These are phyloP conservation scores for Fagus sylvatica DNA, from an alignment of 306 rosid genomes.

Conservation along the genomic window DNA sequence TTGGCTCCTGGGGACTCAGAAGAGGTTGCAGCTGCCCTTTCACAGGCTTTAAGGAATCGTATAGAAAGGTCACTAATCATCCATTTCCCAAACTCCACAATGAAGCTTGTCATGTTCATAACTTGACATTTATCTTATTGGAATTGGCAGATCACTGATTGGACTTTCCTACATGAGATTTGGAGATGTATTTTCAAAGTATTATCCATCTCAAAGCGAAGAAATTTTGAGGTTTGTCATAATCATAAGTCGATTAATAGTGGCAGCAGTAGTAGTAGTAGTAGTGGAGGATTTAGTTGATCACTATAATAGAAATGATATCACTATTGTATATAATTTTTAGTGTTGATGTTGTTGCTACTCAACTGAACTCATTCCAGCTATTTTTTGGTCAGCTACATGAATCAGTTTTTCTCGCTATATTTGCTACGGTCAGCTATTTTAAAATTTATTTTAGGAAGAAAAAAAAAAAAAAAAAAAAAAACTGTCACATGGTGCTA, in stretches of 20 bases:
- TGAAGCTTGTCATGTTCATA: conserved; percentile 31
- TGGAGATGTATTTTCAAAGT: conserved; percentile 93
- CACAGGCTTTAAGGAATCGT: conserved; percentile 88
- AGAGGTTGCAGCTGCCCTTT: conserved; percentile 92
- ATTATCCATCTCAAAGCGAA: conserved; percentile 68
- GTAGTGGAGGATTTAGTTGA: background rate
- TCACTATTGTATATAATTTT: background rate
- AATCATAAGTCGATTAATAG: conserved; percentile 17
- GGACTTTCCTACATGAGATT: conserved; percentile 84
- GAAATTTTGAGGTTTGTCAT: conserved; percentile 69
- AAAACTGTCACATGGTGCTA: background rate
- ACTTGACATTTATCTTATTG: conserved; percentile 32
- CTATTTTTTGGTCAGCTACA: background rate
- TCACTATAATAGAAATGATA: background rate
- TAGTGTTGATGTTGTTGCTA: background rate
- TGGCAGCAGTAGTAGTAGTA: background rate
- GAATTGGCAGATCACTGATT: conserved; percentile 61
- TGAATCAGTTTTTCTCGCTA: background rate
- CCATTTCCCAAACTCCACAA: conserved; percentile 16
- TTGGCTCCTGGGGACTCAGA: conserved; percentile 96
- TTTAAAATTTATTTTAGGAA: background rate
- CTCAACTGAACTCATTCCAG: background rate
- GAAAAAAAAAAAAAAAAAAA: background rate
- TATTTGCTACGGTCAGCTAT: background rate
- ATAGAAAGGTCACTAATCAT: conserved; percentile 67